These are phyloP conservation scores for Botrytis sinoallii DNA, from an alignment of 2,329 filamentous ascomycete genomes.

Conservation along the genomic window DNA sequence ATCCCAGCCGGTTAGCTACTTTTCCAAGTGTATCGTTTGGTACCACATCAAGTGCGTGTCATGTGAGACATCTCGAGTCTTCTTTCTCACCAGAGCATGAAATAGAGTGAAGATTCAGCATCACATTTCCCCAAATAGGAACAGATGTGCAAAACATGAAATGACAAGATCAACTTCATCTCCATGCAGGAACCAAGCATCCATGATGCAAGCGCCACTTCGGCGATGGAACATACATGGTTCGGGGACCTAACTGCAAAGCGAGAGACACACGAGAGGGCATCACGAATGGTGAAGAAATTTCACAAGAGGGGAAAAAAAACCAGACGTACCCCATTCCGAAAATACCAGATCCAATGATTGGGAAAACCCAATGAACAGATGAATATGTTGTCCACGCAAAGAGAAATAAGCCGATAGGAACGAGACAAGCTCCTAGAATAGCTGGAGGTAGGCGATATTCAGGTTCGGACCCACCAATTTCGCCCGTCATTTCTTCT, in stretches of 20 bases:
- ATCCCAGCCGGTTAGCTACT: slow-evolving; percentile 33
- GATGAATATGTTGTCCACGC: slow-evolving; percentile 75
- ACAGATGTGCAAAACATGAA: slow-evolving; percentile 7
- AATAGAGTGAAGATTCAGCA: not conserved
- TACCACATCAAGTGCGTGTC: slow-evolving; percentile 27
- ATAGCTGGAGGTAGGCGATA: slow-evolving; percentile 77
- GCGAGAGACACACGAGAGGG: slow-evolving; percentile 7
- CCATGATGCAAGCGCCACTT: slow-evolving; percentile 11
- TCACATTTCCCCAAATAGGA: slow-evolving; percentile 18
- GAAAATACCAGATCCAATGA: slow-evolving; percentile 70
- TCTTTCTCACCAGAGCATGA: not conserved
- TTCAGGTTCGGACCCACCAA: slow-evolving; percentile 70
- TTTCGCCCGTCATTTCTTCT: slow-evolving; percentile 40
- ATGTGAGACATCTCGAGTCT: slow-evolving; percentile 24
- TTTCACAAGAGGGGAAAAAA: not conserved
- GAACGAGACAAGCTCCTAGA: slow-evolving; percentile 71
- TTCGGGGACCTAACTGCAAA: slow-evolving; percentile 19
- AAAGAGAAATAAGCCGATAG: slow-evolving; percentile 82
- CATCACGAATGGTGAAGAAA: slow-evolving; percentile 24
- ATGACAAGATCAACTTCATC: slow-evolving; percentile 18
- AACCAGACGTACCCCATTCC: slow-evolving; percentile 59
- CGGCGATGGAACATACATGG: slow-evolving; percentile 20
- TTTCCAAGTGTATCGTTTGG: slow-evolving; percentile 20
- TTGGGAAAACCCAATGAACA: slow-evolving; percentile 74
- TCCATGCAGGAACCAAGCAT: slow-evolving; percentile 18